These are phyloP conservation scores for Zasmidium angulare DNA, from an alignment of 2,329 filamentous ascomycete species.

Conservation along the genomic window DNA sequence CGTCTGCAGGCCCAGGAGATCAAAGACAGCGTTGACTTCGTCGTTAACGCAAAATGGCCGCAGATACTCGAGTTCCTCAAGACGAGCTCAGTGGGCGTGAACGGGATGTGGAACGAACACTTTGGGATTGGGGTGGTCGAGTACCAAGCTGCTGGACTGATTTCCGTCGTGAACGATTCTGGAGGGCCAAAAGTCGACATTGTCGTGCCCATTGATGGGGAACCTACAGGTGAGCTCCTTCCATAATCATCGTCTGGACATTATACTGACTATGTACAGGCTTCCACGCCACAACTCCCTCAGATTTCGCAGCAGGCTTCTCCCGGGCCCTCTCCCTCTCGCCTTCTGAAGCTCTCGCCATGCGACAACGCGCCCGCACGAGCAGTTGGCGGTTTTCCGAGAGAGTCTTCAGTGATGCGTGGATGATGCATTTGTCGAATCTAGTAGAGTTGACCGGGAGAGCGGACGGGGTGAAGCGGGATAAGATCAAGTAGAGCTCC, in stretches of 20 bases:
- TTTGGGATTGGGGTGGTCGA: slow-evolving; percentile 98
- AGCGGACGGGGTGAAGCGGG: slow-evolving; percentile 1
- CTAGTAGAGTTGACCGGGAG: slow-evolving; percentile 53
- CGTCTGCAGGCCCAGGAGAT: slow-evolving; percentile 82
- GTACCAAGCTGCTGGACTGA: slow-evolving; percentile 92
- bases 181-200: slow-evolving; percentile 94
- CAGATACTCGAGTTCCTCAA: slow-evolving; percentile 78
- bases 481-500: slow-evolving; percentile 7
- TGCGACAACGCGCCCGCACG: slow-evolving; percentile 71
- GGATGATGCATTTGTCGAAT: slow-evolving; percentile 72
- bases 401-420: slow-evolving; percentile 76
- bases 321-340: slow-evolving; percentile 71
- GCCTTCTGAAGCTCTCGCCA: slow-evolving; percentile 64
- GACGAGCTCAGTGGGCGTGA: slow-evolving; percentile 80
- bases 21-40: slow-evolving; percentile 80
- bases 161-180: slow-evolving; percentile 89
- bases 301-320: slow-evolving; percentile 80
- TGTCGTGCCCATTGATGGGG: slow-evolving; percentile 74
- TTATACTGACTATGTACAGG: slow-evolving; percentile 50
- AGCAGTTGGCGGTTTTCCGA: slow-evolving; percentile 87
- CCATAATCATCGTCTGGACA: neutral
- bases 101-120: slow-evolving; percentile 99
- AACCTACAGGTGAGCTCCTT: slow-evolving; percentile 66
- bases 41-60: slow-evolving; percentile 86
- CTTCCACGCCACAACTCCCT: slow-evolving; percentile 76